These are phyloP conservation scores for Leccinellum albellum DNA, from an alignment of 768 basidiomycete genomes.

Conservation along the genomic window DNA sequence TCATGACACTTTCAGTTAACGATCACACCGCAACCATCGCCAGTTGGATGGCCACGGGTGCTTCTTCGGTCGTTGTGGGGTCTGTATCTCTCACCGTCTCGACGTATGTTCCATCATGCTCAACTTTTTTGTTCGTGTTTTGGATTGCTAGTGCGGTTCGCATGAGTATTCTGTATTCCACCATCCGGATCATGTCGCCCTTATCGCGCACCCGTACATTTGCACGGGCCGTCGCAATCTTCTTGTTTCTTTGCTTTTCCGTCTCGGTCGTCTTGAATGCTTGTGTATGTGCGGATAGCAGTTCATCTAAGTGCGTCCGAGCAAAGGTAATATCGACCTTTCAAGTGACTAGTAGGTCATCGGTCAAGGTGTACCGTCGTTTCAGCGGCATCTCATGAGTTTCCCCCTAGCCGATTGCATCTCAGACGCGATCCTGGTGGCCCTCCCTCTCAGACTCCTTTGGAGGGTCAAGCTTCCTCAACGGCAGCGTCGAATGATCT, in stretches of 20 bases:
- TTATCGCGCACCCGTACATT: neutral
- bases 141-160: neutral
- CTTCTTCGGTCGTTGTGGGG: neutral
- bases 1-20: neutral
- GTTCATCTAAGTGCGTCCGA: neutral
- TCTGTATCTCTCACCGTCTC: neutral
- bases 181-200: neutral
- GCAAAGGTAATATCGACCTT: neutral
- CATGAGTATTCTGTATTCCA: neutral
- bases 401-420: neutral
- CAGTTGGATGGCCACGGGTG: neutral
- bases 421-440: neutral
- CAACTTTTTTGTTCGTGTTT: neutral
- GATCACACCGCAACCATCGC: neutral
- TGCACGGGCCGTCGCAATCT: neutral
- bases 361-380: neutral
- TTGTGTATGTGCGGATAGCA: neutral
- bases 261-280: neutral
- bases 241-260: neutral
- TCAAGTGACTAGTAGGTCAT: neutral
- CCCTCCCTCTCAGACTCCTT: conserved; percentile 3
- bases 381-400: neutral
- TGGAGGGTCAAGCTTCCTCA: conserved; percentile 13
- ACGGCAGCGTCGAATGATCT: conserved; percentile 16
- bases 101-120: neutral